Evolutionary conservation across 345 rosid species (phyloP).

Genomic region (Salix viminalis): DNA sequence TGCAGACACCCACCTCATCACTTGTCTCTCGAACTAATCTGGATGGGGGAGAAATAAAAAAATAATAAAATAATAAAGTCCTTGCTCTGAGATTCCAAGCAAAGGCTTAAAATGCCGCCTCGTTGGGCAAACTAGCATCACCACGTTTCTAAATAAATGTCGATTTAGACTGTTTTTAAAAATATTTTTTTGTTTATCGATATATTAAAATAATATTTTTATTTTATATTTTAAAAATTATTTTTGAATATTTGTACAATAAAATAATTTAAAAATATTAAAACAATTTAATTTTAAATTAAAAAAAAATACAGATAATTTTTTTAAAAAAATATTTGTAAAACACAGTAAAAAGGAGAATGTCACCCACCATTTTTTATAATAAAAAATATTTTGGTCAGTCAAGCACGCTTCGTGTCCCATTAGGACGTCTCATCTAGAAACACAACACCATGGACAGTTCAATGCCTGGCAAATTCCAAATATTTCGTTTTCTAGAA

Average conservation of each 20-base stretch:
- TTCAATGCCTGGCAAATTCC: not conserved
- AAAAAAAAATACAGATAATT: too few relatives aligned
- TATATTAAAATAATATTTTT: too few relatives aligned
- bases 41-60: not conserved
- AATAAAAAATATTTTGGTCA: constrained; percentile 3
- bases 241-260: too few relatives aligned
- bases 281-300: too few relatives aligned
- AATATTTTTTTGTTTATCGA: too few relatives aligned
- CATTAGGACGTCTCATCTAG: not conserved
- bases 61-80: not conserved
- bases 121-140: constrained; percentile 1
- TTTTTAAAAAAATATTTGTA: too few relatives aligned
- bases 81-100: constrained; percentile 7
- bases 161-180: too few relatives aligned
- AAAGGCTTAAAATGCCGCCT: constrained; percentile 24
- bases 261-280: too few relatives aligned
- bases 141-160: constrained; percentile 6
- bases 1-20: not conserved
- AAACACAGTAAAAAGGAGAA: not conserved
- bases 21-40: not conserved
- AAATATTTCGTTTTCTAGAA: not conserved
- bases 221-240: too few relatives aligned
- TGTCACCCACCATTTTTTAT: not conserved
- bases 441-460: constrained; percentile 1
- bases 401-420: constrained; percentile 36